Evolutionary conservation across 23 red algal genomes (phyloP).

Genomic region (Cyanidiococcus yangmingshanensis): DNA sequence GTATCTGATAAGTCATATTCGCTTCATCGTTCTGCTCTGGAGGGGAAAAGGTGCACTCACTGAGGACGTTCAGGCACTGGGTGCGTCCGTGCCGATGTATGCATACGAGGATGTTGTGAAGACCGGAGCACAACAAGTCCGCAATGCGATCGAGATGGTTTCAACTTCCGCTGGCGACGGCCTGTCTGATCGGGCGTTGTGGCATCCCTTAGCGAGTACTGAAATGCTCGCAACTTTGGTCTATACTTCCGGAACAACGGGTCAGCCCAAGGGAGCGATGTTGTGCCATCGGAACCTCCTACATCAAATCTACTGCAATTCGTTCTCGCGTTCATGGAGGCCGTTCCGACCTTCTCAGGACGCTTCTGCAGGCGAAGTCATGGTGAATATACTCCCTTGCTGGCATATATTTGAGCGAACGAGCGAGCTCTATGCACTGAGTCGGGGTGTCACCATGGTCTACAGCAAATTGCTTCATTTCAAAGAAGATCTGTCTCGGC

Average conservation of each 20-base stretch:
- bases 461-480: slow-evolving; percentile 79
- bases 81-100: slow-evolving; percentile 30
- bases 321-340: neutral
- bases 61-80: slow-evolving; percentile 13
- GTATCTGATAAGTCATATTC: slow-evolving; percentile 7
- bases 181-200: neutral
- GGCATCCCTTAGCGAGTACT: neutral
- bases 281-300: slow-evolving; percentile 82
- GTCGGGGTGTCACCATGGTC: slow-evolving; percentile 49
- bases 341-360: slow-evolving; percentile 21
- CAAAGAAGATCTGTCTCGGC: slow-evolving; percentile 51
- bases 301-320: slow-evolving; percentile 26
- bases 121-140: slow-evolving; percentile 17
- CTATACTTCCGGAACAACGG: slow-evolving; percentile 90
- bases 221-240: slow-evolving; percentile 63
- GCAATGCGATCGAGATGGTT: neutral
- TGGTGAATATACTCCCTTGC: slow-evolving; percentile 85
- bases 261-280: slow-evolving; percentile 70
- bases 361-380: slow-evolving; percentile 55
- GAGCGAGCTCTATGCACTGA: slow-evolving; percentile 51
- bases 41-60: slow-evolving; percentile 16
- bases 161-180: neutral
- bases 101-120: slow-evolving; percentile 48
- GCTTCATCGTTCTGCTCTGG: slow-evolving; percentile 62
- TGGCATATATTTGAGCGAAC: slow-evolving; percentile 95